A percentile compares a stretch with the other conserved stretches of the same genome.
phyloP scores from a whole-genome alignment of 306 rosid species.

The Cercis canadensis region DNA sequence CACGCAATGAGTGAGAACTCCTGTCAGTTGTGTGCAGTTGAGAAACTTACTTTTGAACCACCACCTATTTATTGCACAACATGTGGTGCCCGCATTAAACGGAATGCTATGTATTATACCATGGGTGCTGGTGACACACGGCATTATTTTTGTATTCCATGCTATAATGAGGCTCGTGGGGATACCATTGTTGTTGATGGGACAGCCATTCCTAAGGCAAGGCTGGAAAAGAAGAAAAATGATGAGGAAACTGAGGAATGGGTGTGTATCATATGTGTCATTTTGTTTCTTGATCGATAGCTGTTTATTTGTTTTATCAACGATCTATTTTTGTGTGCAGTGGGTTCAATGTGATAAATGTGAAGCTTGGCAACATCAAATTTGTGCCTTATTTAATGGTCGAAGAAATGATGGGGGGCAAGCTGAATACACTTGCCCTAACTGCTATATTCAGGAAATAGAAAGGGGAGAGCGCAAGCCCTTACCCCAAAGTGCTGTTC shows the following conservation, averaged over 20 bases:
- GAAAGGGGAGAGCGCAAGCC: conserved; percentile 96
- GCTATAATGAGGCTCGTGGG: conserved; percentile 93
- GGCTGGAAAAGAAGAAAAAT: conserved; percentile 91
- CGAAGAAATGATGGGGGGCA: conserved; percentile 96
- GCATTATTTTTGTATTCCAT: conserved; percentile 91
- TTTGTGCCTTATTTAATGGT: conserved; percentile 96
- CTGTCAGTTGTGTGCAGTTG: conserved; percentile 97
- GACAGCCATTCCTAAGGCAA: conserved; percentile 75
- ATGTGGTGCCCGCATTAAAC: conserved; percentile 90
- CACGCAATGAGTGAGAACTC: conserved; percentile 97
- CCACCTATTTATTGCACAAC: conserved; percentile 94
- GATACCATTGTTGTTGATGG: conserved; percentile 87
- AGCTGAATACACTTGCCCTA: conserved; percentile 97
- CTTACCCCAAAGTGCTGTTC: conserved; percentile 95
- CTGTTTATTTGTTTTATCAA: conserved; percentile 41
- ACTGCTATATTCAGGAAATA: conserved; percentile 84
- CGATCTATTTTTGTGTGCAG: conserved; percentile 50
- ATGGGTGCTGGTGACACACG: conserved; percentile 93
- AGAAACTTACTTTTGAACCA: conserved; percentile 96
- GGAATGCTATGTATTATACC: conserved; percentile 91
- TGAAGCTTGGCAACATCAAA: conserved; percentile 99
- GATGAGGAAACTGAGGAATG: conserved; percentile 98
- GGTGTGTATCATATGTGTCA: conserved; percentile 54
- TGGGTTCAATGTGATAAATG: conserved; percentile 99
- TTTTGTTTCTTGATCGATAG: conserved; percentile 22